Base-by-base conservation (phyloP, 768 basidiomycete species). In the Phaeotremella fagi region DNA sequence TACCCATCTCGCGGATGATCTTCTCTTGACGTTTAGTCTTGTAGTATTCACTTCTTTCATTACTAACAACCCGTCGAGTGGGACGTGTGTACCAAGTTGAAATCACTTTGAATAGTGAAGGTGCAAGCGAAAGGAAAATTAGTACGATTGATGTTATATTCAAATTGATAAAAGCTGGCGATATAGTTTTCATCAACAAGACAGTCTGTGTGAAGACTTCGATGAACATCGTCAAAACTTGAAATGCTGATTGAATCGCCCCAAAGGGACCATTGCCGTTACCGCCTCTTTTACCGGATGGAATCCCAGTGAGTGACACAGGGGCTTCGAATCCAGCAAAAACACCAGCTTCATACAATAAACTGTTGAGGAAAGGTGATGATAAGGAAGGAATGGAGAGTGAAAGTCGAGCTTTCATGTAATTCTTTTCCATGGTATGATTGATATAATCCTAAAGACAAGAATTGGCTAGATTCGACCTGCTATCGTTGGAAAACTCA, bases 1-100 rank as follows among this genome's bases (percentile, higher is more conserved):
- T 82, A 0, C 83, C 88, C 33, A 90, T 76, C 47, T 85, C 83
- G 23, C 82, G 81, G 2, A 84, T 80, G 11, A 80, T 81, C 15
- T 80, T 81, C 68, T 86, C 85, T 36, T 80, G 9, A 74, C 68
- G 9, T 7, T 16, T 7, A 16, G 57, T 64, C 75, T 25, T 6
- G 11, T 31, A 16, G 18, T 7, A 25, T 15, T 44, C 48, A 41
- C 50, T 27, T 24, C 31, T 4, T n/a, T n/a, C n/a, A n/a, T n/a
- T n/a, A 22, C 43, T 4, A 27, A 38, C 26, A 16, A 9, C 42
- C 18, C 23, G 1, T 25, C 35, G 24, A 12, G n/a, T 22, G 9
- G 15, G 14, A 3, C 24, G 33, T 20, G 20, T 26, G 24, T 53
- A 24, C 22, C 23, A 51, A 3, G 18, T 24, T 1, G 29, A 50